phyloP scores from a whole-genome alignment of 306 rosid species.

The Abrus precatorius region DNA sequence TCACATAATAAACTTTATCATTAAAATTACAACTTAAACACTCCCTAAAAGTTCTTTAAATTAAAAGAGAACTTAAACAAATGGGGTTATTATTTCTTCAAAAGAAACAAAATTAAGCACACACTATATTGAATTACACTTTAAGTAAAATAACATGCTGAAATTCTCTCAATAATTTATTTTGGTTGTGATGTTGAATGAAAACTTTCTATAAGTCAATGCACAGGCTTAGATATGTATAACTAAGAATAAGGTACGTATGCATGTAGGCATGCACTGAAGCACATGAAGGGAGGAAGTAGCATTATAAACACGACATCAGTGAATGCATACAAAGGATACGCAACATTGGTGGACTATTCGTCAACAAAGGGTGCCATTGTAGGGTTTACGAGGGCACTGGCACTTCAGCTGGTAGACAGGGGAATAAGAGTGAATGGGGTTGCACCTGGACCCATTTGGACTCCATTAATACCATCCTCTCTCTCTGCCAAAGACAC shows the following conservation, averaged over 20 bases:
- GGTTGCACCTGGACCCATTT: slow-evolving; percentile 89
- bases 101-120: too few relatives aligned
- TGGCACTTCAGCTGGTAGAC: slow-evolving; percentile 64
- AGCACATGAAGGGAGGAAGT: slow-evolving; percentile 87
- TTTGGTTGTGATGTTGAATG: too few relatives aligned
- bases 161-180: too few relatives aligned
- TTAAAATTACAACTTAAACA: too few relatives aligned
- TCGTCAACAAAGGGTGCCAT: slow-evolving; percentile 79
- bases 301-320: slow-evolving; percentile 80
- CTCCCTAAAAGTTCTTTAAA: too few relatives aligned
- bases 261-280: slow-evolving; percentile 66
- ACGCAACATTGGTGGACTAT: slow-evolving; percentile 61
- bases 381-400: slow-evolving; percentile 77
- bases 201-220: too few relatives aligned
- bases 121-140: too few relatives aligned
- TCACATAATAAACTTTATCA: too few relatives aligned
- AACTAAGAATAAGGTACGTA: background rate
- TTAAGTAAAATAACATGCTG: too few relatives aligned
- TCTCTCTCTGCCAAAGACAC: slow-evolving; percentile 54
- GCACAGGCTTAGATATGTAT: background rate
- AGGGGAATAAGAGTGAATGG: slow-evolving; percentile 80
- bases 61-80: too few relatives aligned
- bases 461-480: slow-evolving; percentile 76
- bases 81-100: too few relatives aligned
- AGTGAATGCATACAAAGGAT: slow-evolving; percentile 72